Base-by-base conservation (phyloP, 352 stramenopile genomes). In the Peronospora destructor region DNA sequence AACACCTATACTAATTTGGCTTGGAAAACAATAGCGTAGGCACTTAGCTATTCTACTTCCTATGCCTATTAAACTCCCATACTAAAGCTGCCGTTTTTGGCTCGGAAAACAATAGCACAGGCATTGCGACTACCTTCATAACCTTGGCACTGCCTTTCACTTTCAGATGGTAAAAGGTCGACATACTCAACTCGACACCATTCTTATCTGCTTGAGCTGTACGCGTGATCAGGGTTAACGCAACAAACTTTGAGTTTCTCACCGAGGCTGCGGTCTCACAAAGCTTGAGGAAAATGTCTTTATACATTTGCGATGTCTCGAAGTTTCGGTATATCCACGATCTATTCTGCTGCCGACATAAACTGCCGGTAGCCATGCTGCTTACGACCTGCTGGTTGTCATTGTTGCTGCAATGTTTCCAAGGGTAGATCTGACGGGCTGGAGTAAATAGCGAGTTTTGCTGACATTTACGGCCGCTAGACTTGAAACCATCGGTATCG, bases 31-130 rank as follows among this genome's bases (percentile, higher is more conserved):
- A 53, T 76, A 84, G n/a, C 54, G 66, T 58, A 88, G 49, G 36
- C 78, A n/a, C 86, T 8, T n/a, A n/a, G n/a, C n/a, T n/a, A n/a
- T n/a, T n/a, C n/a, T n/a, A n/a, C n/a, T n/a, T n/a, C n/a, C n/a
- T n/a, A n/a, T n/a, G n/a, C n/a, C n/a, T n/a, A n/a, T n/a, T n/a
- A n/a, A n/a, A n/a, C n/a, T n/a, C n/a, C n/a, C n/a, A n/a, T n/a
- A n/a, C n/a, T n/a, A n/a, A n/a, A n/a, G n/a, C n/a, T n/a, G n/a
- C n/a, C n/a, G n/a, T n/a, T n/a, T n/a, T n/a, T n/a, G n/a, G n/a
- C n/a, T n/a, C n/a, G 81, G 77, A 21, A 79, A 72, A 53, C 80
- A 91, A 53, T 76, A 84, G n/a, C 54, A 66, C 59, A 88, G 49
- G 36, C 78, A n/a, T 87, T 8, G 60, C 47, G 6, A 77, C 66